These are phyloP conservation scores for Stephanodiscus minutulus DNA, from an alignment of 108 stramenopile species.

Conservation along the genomic window DNA sequence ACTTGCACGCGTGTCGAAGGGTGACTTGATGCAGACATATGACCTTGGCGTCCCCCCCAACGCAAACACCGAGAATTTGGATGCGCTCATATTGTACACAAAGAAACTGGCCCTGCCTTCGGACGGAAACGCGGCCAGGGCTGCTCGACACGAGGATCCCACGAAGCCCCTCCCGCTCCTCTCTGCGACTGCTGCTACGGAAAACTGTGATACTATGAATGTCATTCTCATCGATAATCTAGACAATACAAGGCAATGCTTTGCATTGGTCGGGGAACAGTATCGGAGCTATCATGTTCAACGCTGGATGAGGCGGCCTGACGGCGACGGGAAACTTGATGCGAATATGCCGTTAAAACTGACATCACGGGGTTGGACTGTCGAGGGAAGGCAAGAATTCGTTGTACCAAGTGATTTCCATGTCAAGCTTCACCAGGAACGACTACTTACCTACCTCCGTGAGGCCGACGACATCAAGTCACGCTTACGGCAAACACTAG, in stretches of 20 bases:
- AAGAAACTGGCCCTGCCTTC: conserved; percentile 22
- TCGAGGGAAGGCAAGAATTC: conserved; percentile 9
- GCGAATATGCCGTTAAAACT: not conserved
- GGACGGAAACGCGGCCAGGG: conserved; percentile 1
- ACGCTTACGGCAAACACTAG: conserved; percentile 9
- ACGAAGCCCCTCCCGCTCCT: conserved; percentile 14
- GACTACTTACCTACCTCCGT: conserved; percentile 25
- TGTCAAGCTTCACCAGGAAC: conserved; percentile 16
- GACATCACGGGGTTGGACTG: conserved; percentile 1
- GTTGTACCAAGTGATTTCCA: conserved; percentile 14
- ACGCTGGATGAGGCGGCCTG: conserved; percentile 20
- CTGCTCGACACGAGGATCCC: not conserved
- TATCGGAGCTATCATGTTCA: conserved; percentile 24
- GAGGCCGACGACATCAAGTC: conserved; percentile 11
- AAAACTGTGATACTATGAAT: conserved; percentile 50
- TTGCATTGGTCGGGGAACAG: conserved; percentile 26
- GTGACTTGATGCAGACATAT: conserved; percentile 22
- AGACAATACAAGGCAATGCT: conserved; percentile 23
- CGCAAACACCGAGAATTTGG: conserved; percentile 14
- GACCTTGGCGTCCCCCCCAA: conserved; percentile 43
- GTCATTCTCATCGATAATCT: conserved; percentile 43
- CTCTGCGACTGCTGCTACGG: conserved; percentile 36
- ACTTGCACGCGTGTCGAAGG: conserved; percentile 16
- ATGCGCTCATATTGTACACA: conserved; percentile 45
- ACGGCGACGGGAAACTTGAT: not conserved